These are phyloP conservation scores for Scedosporium minutisporum DNA, from an alignment of 2,329 filamentous ascomycete species.

Conservation along the genomic window DNA sequence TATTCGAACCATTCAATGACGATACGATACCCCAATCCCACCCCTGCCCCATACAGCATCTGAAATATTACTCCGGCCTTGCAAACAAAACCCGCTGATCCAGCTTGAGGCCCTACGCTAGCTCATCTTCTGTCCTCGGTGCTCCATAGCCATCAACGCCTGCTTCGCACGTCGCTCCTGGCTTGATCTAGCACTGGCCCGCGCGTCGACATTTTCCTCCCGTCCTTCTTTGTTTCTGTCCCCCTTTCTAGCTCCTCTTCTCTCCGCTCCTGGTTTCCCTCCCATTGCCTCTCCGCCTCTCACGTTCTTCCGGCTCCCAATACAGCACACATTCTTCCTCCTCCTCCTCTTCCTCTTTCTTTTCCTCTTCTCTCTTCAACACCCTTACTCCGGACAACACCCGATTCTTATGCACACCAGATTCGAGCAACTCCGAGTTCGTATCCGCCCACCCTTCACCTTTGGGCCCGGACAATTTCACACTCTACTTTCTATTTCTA, in stretches of 20 bases:
- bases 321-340: neutral
- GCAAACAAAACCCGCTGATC: too few relatives aligned
- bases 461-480: neutral
- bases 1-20: too few relatives aligned
- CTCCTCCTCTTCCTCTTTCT: neutral
- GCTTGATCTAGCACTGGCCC: neutral
- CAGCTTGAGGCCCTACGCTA: too few relatives aligned
- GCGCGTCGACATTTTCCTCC: neutral
- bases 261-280: neutral
- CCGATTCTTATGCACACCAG: too few relatives aligned
- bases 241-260: neutral
- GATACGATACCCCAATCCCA: too few relatives aligned
- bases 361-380: neutral
- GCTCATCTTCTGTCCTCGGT: too few relatives aligned
- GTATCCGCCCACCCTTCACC: neutral
- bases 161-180: neutral
- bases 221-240: neutral
- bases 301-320: neutral
- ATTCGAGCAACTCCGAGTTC: neutral
- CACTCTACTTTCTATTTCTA: neutral
- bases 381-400: too few relatives aligned
- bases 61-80: too few relatives aligned
- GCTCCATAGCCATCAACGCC: too few relatives aligned
- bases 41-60: too few relatives aligned
- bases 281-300: neutral